Conservation (phyloP, 805 yeast genomes). For the Diddensiella santjacobensis region DNA sequence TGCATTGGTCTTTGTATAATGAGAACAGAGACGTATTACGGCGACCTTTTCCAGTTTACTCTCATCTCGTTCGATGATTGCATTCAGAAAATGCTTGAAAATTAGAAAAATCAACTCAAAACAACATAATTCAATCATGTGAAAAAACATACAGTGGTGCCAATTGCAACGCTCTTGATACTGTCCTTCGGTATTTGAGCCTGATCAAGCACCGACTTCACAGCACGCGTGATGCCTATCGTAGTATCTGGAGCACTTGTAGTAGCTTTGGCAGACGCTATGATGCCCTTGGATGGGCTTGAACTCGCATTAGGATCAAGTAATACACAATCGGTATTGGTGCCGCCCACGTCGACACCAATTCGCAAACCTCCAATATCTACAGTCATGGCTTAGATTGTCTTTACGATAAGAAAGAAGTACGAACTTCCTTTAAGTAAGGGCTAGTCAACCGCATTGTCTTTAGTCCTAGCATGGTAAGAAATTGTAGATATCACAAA, state of each 20-base stretch:
- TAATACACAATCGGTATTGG: conserved; percentile 47
- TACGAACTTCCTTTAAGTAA: background rate
- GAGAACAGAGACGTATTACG: conserved; percentile 44
- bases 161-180: conserved; percentile 44
- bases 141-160: conserved; percentile 36
- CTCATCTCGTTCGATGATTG: conserved; percentile 45
- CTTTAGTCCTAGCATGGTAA: too few relatives aligned
- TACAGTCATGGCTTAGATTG: conserved; percentile 1
- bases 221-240: conserved; percentile 40
- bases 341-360: conserved; percentile 52
- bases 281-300: conserved; percentile 32
- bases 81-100: conserved; percentile 44
- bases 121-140: background rate
- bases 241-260: conserved; percentile 44
- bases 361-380: conserved; percentile 24
- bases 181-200: conserved; percentile 29
- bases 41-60: conserved; percentile 44
- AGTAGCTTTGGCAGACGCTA: conserved; percentile 42
- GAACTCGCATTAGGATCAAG: conserved; percentile 36
- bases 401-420: background rate
- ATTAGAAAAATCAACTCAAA: background rate
- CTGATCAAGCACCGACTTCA: conserved; percentile 33
- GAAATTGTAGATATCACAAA: background rate
- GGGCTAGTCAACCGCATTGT: too few relatives aligned
- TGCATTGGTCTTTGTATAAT: conserved; percentile 37